phyloP scores from a whole-genome alignment of 1,139 yeast species.

The Barnettozyma hawaiiensis region DNA sequence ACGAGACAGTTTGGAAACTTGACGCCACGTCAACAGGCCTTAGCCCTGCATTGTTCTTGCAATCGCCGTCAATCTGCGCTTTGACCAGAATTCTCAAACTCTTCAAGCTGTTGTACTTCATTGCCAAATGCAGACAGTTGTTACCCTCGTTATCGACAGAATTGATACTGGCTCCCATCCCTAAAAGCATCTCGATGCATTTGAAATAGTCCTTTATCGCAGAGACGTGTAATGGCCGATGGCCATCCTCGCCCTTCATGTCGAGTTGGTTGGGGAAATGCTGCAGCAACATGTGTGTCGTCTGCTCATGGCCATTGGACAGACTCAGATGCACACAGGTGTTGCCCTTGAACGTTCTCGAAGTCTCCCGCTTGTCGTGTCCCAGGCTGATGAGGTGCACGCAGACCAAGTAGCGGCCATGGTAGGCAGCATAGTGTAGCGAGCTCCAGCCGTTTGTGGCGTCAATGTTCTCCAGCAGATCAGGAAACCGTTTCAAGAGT shows the following conservation, averaged over 20 bases:
- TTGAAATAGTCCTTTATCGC: slow-evolving; percentile 62
- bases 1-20: slow-evolving; percentile 40
- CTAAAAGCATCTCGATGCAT: slow-evolving; percentile 64
- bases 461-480: slow-evolving; percentile 69
- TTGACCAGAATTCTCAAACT: slow-evolving; percentile 57
- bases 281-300: slow-evolving; percentile 74
- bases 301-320: slow-evolving; percentile 64
- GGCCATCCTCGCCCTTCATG: slow-evolving; percentile 48
- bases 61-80: slow-evolving; percentile 43
- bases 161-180: slow-evolving; percentile 74
- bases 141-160: slow-evolving; percentile 60
- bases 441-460: slow-evolving; percentile 81
- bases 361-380: slow-evolving; percentile 43
- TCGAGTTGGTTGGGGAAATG: slow-evolving; percentile 70
- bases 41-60: slow-evolving; percentile 62
- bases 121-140: slow-evolving; percentile 74
- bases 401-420: slow-evolving; percentile 77
- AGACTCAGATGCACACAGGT: slow-evolving; percentile 79
- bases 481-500: slow-evolving; percentile 67
- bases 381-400: slow-evolving; percentile 50
- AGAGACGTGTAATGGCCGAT: slow-evolving; percentile 74
- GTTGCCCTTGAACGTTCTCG: slow-evolving; percentile 57
- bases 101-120: slow-evolving; percentile 65
- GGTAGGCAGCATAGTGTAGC: slow-evolving; percentile 77
- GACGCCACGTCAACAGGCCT: slow-evolving; percentile 56